These are phyloP conservation scores for Podila epigama DNA, from an alignment of 192 early-diverging fungal genomes.

Conservation along the genomic window DNA sequence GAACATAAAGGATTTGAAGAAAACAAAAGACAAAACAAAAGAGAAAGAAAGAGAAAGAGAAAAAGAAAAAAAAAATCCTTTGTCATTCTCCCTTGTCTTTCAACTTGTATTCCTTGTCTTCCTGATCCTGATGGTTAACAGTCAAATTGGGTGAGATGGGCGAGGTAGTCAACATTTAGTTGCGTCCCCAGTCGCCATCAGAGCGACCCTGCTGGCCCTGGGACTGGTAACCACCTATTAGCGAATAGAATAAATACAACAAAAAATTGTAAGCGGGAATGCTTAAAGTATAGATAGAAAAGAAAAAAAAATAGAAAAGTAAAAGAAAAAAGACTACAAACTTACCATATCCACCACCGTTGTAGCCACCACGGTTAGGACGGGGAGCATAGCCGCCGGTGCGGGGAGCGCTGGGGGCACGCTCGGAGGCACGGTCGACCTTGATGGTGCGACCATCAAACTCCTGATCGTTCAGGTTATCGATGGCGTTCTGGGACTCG, in stretches of 20 bases:
- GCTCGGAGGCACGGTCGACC: conserved; percentile 53
- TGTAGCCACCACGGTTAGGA: conserved; percentile 31
- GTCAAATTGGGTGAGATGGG: no score
- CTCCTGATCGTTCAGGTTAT: conserved; percentile 66
- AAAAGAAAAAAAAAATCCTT: background rate
- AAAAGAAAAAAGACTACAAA: no score
- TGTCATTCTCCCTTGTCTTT: no score
- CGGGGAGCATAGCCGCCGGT: conserved; percentile 19
- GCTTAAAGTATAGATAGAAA: background rate
- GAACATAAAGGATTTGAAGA: conserved; percentile 2
- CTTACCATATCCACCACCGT: conserved; percentile 2
- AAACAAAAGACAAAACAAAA: no score
- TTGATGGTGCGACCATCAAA: conserved; percentile 80
- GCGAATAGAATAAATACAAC: background rate
- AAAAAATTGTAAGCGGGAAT: background rate
- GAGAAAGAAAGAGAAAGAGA: no score
- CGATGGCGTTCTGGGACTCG: conserved; percentile 66
- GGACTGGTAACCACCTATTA: background rate
- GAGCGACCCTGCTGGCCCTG: conserved; percentile 31
- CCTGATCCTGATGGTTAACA: no score
- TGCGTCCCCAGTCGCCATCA: conserved; percentile 33
- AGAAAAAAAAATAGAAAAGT: background rate
- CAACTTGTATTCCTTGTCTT: no score
- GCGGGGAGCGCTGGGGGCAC: conserved; percentile 27
- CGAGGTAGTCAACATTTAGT: conserved; percentile 2